Base-by-base conservation (phyloP, 768 basidiomycete species). In the Boletus sp. region DNA sequence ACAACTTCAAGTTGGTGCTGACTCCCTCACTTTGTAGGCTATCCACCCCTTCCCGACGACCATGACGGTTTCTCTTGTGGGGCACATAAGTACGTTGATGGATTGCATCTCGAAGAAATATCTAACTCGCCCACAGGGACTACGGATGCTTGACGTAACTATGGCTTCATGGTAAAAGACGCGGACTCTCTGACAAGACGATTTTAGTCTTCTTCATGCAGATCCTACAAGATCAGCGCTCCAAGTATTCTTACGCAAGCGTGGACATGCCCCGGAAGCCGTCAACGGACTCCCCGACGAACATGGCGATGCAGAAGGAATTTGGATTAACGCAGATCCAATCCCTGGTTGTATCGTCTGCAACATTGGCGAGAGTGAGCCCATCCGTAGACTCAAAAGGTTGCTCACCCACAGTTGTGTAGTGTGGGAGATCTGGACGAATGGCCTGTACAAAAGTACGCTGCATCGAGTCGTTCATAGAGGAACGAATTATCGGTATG, bases 371-470 rank as follows among this genome's bases (percentile, higher is more conserved):
- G 89, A 92, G 77, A 96, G 93, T 90, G 57, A 68, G 87, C 73
- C 32, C 10, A 39, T 51, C 41, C 29, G 20, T 36, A 36, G 32
- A 17, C 12, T 37, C 40, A 29, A 41, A 18, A 29, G 47, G 33
- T 20, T 11, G 35, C 47, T 66, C 17, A 62, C 54, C 7, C 18
- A 39, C 7, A 12, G n/a, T 44, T 15, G 11, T 44, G 41, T 59
- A 90, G 89, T 94, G 92, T 94, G 92, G 90, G 90, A 94, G 78
- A 80, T 87, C 46, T 96, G 93, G 93, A 87, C 89, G 6, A 85
- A 87, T 60, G 94, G 94, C 0, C 70, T 95, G 48, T 97, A 96
- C 76, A 83, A 79, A 54, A 89, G 92, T 39, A 95, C 94, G 0
- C 76, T 95, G n/a, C 94, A 96, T 71, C 82, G 92, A 4, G 94